A percentile compares a stretch with the other conserved stretches of the same genome.
phyloP scores from a whole-genome alignment of 805 yeast species.

The Starmerella apis region DNA sequence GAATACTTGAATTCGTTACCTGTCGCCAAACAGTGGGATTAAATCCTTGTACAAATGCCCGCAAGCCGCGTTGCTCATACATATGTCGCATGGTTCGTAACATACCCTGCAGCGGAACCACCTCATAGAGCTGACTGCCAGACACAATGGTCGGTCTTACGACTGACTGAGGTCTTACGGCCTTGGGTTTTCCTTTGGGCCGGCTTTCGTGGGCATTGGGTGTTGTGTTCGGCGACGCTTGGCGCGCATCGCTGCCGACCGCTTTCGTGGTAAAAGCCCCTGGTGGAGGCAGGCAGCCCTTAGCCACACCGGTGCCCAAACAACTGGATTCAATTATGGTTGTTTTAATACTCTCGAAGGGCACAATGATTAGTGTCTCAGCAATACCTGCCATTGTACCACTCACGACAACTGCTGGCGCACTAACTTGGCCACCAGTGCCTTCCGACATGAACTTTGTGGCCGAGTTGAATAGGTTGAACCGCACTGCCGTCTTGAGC shows the following conservation, averaged over 20 bases:
- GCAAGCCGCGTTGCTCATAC: constrained; percentile 56
- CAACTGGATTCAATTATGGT: constrained; percentile 52
- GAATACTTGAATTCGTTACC: constrained; percentile 62
- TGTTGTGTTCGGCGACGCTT: not conserved
- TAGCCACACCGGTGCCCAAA: constrained; percentile 25
- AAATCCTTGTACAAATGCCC: constrained; percentile 75
- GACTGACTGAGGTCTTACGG: constrained; percentile 5
- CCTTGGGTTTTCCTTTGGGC: not conserved
- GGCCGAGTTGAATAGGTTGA: constrained; percentile 63
- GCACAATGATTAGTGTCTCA: constrained; percentile 69
- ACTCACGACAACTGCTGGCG: constrained; percentile 51
- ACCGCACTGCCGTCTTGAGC: constrained; percentile 61
- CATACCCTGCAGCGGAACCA: constrained; percentile 12
- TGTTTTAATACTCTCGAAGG: constrained; percentile 74
- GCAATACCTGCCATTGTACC: constrained; percentile 72
- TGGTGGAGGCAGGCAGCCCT: constrained; percentile 31
- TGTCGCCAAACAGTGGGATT: constrained; percentile 76
- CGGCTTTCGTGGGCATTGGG: not conserved
- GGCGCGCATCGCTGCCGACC: constrained; percentile 1
- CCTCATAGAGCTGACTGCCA: not conserved
- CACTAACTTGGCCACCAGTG: constrained; percentile 40
- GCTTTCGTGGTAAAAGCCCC: constrained; percentile 21
- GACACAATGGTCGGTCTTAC: not conserved
- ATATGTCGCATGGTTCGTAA: constrained; percentile 42
- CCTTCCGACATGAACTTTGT: constrained; percentile 52